Percentiles rank a stretch among this genome's conserved stretches.
These are phyloP conservation scores for Phialemonium atrogriseum DNA, from an alignment of 2,329 filamentous ascomycete species.

Conservation along the genomic window DNA sequence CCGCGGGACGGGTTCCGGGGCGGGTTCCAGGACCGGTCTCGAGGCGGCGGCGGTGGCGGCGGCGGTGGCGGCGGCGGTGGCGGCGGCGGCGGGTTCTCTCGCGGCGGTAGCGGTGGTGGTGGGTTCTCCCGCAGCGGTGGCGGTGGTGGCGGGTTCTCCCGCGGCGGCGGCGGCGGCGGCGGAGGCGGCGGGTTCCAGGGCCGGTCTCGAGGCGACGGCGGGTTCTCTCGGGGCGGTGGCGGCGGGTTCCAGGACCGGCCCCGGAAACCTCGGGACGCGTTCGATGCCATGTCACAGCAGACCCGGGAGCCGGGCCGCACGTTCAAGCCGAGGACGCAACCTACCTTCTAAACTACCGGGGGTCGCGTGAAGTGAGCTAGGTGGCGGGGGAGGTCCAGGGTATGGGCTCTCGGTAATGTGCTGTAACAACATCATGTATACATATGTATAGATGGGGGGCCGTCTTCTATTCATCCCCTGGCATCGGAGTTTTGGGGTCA, in stretches of 20 bases:
- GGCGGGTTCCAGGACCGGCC: constrained; percentile 9
- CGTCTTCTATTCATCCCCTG: no score
- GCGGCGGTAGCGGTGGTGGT: constrained; percentile 10
- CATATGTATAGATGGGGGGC: no score
- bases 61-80: constrained; percentile 8
- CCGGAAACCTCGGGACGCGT: no score
- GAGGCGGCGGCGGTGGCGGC: constrained; percentile 7
- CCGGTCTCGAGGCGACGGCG: constrained; percentile 9
- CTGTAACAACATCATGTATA: no score
- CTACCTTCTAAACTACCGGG: no score
- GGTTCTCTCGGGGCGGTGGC: constrained; percentile 12
- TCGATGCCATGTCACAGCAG: no score
- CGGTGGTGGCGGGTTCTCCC: constrained; percentile 10
- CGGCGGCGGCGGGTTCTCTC: constrained; percentile 7
- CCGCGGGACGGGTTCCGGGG: not conserved
- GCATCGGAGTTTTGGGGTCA: not conserved
- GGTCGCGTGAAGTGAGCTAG: no score
- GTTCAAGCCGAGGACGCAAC: no score
- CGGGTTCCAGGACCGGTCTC: not conserved
- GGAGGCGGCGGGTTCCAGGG: constrained; percentile 10
- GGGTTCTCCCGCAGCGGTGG: constrained; percentile 14
- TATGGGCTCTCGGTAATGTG: no score
- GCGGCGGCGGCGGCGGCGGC: constrained; percentile 11
- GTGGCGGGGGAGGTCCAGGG: no score
- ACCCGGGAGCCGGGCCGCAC: no score